These are phyloP conservation scores for Crithidia fasciculata DNA, from an alignment of 208 protist genomes.

Conservation along the genomic window DNA sequence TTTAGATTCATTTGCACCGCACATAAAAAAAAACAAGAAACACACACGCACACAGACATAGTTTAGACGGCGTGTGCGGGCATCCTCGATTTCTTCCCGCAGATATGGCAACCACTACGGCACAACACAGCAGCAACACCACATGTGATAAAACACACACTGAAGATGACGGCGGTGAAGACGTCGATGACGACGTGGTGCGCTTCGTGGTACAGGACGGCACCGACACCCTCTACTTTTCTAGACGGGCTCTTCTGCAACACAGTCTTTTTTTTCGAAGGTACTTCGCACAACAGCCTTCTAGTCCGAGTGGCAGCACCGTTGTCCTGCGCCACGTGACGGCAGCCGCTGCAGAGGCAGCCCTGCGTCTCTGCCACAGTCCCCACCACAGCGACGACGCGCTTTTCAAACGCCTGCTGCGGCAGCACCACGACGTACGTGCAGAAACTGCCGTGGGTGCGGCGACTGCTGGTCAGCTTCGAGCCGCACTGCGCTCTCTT, in stretches of 20 bases:
- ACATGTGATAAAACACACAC: background rate
- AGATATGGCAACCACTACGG: background rate
- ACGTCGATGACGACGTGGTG: conserved; percentile 5
- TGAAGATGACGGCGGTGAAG: background rate
- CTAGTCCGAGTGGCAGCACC: background rate
- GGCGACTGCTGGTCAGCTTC: background rate
- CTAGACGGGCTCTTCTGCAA: conserved; percentile 18
- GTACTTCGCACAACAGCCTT: conserved; percentile 17
- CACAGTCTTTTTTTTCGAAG: conserved; percentile 20
- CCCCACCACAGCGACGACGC: conserved; percentile 25
- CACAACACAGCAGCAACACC: background rate
- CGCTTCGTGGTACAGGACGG: conserved; percentile 21
- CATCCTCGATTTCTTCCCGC: too few relatives aligned
- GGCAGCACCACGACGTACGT: background rate
- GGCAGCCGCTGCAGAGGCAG: conserved; percentile 31
- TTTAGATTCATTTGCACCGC: conserved; percentile 1
- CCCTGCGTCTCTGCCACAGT: conserved; percentile 31
- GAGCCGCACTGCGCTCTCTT: conserved; percentile 8
- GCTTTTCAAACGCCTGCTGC: conserved; percentile 26
- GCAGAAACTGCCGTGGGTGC: background rate
- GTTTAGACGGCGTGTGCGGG: too few relatives aligned
- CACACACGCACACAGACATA: too few relatives aligned
- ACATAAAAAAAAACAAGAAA: background rate
- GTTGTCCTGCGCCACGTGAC: conserved; percentile 28
- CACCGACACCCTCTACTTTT: conserved; percentile 22